Evolutionary conservation across 164 flowering plant species (phyloP).

Genomic region (Vitis riparia): DNA sequence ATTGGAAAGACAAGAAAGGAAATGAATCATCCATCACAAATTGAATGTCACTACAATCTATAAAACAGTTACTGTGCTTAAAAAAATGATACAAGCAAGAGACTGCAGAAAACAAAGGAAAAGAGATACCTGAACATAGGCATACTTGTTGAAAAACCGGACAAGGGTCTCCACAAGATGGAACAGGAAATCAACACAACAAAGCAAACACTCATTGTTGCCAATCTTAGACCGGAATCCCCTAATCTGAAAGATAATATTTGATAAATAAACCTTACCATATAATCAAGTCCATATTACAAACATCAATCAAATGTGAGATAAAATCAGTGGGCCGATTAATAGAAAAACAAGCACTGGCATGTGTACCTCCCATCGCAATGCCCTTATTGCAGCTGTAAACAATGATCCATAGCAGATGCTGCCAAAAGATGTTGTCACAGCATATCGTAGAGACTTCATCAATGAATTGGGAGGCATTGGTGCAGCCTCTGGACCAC

Average conservation of each 20-base stretch:
- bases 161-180: constrained; percentile 97
- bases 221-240: constrained; percentile 97
- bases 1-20: no score
- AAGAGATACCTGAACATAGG: constrained; percentile 85
- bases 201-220: constrained; percentile 92
- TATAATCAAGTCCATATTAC: neutral
- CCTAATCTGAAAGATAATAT: constrained; percentile 63
- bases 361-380: constrained; percentile 88
- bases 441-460: constrained; percentile 69
- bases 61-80: neutral
- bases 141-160: constrained; percentile 96
- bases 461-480: constrained; percentile 78
- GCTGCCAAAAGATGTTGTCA: constrained; percentile 96
- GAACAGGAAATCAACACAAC: constrained; percentile 96
- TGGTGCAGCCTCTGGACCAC: constrained; percentile 70
- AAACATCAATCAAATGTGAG: neutral
- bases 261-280: neutral
- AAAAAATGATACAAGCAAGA: neutral
- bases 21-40: neutral
- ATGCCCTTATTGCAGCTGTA: constrained; percentile 90
- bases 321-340: neutral
- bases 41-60: neutral
- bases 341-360: constrained; percentile 5
- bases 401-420: constrained; percentile 98
- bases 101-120: neutral